Percentiles rank a stretch among this genome's conserved stretches.
Conservation (phyloP, 768 basidiomycete species). For the Sarcomyxa edulis region DNA sequence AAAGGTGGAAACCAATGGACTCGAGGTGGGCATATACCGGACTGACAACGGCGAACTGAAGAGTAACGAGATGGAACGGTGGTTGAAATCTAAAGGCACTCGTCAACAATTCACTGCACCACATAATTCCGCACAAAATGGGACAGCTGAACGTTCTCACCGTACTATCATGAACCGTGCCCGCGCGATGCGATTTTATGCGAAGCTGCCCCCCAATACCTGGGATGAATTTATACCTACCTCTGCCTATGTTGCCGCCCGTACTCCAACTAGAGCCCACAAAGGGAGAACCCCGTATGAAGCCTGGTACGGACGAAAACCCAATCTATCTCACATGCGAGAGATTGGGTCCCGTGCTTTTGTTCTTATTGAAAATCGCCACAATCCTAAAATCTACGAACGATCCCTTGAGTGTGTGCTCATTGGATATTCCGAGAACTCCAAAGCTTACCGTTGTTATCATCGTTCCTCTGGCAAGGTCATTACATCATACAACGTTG, state of each 20-base stretch:
- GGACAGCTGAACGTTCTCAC: conserved; percentile 30
- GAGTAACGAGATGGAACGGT: conserved; percentile 14
- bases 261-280: conserved; percentile 5
- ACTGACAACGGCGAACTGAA: conserved; percentile 19
- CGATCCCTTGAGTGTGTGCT: conserved; percentile 27
- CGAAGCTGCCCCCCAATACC: conserved; percentile 16
- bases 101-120: conserved; percentile 18
- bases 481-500: conserved; percentile 17
- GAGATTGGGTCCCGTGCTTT: conserved; percentile 29
- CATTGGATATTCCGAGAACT: conserved; percentile 27
- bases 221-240: conserved; percentile 31
- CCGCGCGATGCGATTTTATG: conserved; percentile 20
- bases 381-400: conserved; percentile 19
- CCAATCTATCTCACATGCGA: conserved; percentile 22
- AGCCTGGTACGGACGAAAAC: conserved; percentile 14
- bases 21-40: conserved; percentile 9
- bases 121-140: conserved; percentile 32
- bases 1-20: conserved; percentile 15
- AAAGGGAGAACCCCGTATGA: conserved; percentile 15
- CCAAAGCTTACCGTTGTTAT: conserved; percentile 28
- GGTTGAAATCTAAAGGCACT: conserved; percentile 11
- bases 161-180: conserved; percentile 25
- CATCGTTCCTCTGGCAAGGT: conserved; percentile 13
- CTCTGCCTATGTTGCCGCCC: conserved; percentile 11
- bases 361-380: conserved; percentile 26